Conservation (phyloP, 805 yeast genomes). For the Saccharomycopsis selenospora region DNA sequence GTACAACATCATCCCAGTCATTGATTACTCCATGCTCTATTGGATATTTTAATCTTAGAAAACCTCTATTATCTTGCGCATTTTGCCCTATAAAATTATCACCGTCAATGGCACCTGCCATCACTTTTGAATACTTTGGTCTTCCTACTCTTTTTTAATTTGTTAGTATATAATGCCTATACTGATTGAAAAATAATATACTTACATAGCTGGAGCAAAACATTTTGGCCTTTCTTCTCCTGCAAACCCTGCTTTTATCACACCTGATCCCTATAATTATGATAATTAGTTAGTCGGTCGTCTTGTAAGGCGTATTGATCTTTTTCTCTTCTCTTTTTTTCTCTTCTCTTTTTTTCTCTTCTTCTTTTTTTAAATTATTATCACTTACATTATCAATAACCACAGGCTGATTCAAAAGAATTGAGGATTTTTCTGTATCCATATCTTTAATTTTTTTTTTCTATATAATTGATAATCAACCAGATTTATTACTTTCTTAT, state of each 20-base stretch:
- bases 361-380: slow-evolving; percentile 6
- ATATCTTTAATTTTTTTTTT: too few species aligned
- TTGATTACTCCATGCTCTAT: slow-evolving; percentile 69
- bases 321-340: too few species aligned
- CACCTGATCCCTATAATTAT: slow-evolving; percentile 59
- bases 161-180: slow-evolving; percentile 20
- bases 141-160: slow-evolving; percentile 48
- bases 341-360: too few species aligned
- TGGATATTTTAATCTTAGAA: slow-evolving; percentile 66
- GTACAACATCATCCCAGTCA: slow-evolving; percentile 85
- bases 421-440: slow-evolving; percentile 6
- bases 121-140: slow-evolving; percentile 76
- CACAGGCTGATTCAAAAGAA: slow-evolving; percentile 58
- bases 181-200: slow-evolving; percentile 3
- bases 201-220: slow-evolving; percentile 49
- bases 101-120: slow-evolving; percentile 64
- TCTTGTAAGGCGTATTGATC: too few species aligned
- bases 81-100: slow-evolving; percentile 67
- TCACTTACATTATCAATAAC: slow-evolving; percentile 56
- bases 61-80: slow-evolving; percentile 73
- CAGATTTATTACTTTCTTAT: too few species aligned
- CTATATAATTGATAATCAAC: too few species aligned
- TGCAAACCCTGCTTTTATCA: slow-evolving; percentile 83
- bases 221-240: slow-evolving; percentile 79
- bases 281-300: too few species aligned